phyloP scores from a whole-genome alignment of 345 rosid species.

The Nephelium lappaceum region DNA sequence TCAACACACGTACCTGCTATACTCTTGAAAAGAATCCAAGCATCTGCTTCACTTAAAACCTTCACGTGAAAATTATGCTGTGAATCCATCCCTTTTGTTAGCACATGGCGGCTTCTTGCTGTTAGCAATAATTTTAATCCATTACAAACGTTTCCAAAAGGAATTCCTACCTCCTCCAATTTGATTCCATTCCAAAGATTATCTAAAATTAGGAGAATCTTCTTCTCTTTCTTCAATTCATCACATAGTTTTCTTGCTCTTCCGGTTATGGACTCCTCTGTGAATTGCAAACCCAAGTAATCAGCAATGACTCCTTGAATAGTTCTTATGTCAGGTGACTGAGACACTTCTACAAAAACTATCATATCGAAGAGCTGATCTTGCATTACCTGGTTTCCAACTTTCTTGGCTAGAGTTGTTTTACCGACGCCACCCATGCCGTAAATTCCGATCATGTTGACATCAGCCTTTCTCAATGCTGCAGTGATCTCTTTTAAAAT shows the following conservation, averaged over 20 bases:
- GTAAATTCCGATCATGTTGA: conserved; percentile 21
- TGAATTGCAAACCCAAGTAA: background rate
- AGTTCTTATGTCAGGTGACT: background rate
- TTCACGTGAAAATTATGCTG: background rate
- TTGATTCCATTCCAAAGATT: background rate
- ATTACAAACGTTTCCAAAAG: background rate
- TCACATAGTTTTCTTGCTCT: background rate
- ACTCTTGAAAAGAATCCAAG: background rate
- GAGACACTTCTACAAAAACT: background rate
- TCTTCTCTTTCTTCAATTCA: background rate
- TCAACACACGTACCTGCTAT: background rate
- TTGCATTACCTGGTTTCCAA: conserved; percentile 10
- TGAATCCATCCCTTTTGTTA: background rate
- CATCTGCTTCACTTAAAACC: background rate
- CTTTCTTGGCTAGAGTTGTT: conserved; percentile 18
- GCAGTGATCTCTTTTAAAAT: background rate
- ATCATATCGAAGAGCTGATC: conserved; percentile 19
- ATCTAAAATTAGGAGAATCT: conserved; percentile 15
- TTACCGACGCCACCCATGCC: conserved; percentile 31
- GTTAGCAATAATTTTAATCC: conserved; percentile 9
- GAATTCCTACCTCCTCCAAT: conserved; percentile 9
- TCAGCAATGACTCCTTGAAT: conserved; percentile 8
- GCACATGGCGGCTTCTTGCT: background rate
- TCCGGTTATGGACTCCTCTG: background rate
- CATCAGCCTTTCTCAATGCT: background rate